Conservation (phyloP, 305 asterid species). For the Fraxinus sp. region DNA sequence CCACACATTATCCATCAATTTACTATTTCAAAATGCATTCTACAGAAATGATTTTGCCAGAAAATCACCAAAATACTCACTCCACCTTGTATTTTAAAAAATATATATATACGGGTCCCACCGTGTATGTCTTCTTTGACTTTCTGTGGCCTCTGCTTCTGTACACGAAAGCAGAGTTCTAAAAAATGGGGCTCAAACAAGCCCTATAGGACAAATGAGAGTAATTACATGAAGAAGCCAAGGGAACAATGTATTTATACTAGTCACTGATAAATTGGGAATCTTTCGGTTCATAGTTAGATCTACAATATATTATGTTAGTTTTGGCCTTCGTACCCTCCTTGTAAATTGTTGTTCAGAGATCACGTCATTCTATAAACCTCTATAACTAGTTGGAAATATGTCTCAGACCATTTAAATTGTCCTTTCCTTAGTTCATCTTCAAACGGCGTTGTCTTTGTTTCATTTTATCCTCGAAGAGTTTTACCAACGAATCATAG, state of each 20-base stretch:
- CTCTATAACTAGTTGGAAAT: background rate
- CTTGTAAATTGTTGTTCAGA: background rate
- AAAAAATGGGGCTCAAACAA: background rate
- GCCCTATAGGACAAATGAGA: background rate
- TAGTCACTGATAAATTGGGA: background rate
- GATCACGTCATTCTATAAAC: background rate
- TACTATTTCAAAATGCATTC: too few relatives aligned
- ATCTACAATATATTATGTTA: background rate
- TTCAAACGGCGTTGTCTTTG: background rate
- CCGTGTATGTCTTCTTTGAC: too few relatives aligned
- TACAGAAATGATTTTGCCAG: too few relatives aligned
- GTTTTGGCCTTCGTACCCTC: background rate
- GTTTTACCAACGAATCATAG: background rate
- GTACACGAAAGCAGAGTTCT: too few relatives aligned
- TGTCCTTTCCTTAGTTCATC: background rate
- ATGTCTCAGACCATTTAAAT: background rate
- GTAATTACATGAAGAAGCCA: background rate
- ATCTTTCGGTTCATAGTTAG: background rate
- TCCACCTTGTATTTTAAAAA: too few relatives aligned
- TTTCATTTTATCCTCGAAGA: background rate
- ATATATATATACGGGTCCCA: too few relatives aligned
- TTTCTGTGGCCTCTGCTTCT: too few relatives aligned
- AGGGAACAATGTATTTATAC: background rate
- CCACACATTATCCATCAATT: too few relatives aligned
- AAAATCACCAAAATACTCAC: too few relatives aligned